Evolutionary conservation across 2,329 filamentous ascomycete genomes (phyloP).

Genomic region (Orbilia blumenaviensis): DNA sequence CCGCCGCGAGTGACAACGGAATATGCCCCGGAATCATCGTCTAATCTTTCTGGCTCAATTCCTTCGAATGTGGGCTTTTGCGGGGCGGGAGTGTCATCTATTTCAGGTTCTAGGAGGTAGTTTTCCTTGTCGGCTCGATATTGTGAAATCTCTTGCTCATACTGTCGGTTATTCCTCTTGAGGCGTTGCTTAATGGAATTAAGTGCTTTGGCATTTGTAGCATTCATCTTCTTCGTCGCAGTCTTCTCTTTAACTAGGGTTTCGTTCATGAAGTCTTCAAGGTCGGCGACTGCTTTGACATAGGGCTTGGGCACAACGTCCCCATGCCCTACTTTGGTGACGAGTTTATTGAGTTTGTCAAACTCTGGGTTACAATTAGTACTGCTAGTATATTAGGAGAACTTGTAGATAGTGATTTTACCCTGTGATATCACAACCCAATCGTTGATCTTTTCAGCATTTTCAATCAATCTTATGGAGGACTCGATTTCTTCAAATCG

Average conservation of each 20-base stretch:
- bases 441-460: constrained; percentile 96
- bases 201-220: constrained; percentile 88
- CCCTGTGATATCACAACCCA: constrained; percentile 92
- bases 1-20: constrained; percentile 88
- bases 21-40: constrained; percentile 84
- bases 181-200: constrained; percentile 98
- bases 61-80: constrained; percentile 59
- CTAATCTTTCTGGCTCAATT: constrained; percentile 63
- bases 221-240: constrained; percentile 98
- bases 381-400: constrained; percentile 51
- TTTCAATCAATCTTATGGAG: constrained; percentile 90
- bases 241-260: constrained; percentile 95
- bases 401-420: constrained; percentile 61
- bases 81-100: constrained; percentile 70
- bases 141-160: constrained; percentile 83
- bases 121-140: constrained; percentile 85
- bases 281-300: constrained; percentile 88
- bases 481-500: constrained; percentile 90
- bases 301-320: constrained; percentile 88
- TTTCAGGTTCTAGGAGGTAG: constrained; percentile 86
- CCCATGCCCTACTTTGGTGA: constrained; percentile 78
- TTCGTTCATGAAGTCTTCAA: constrained; percentile 95
- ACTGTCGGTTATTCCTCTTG: constrained; percentile 98
- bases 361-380: constrained; percentile 71
- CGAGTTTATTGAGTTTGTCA: constrained; percentile 90